Evolutionary conservation across 1,284 basidiomycete species (phyloP), one percentile per base, ranked within the genome.

Genomic region (Polyporus tsugae): DNA sequence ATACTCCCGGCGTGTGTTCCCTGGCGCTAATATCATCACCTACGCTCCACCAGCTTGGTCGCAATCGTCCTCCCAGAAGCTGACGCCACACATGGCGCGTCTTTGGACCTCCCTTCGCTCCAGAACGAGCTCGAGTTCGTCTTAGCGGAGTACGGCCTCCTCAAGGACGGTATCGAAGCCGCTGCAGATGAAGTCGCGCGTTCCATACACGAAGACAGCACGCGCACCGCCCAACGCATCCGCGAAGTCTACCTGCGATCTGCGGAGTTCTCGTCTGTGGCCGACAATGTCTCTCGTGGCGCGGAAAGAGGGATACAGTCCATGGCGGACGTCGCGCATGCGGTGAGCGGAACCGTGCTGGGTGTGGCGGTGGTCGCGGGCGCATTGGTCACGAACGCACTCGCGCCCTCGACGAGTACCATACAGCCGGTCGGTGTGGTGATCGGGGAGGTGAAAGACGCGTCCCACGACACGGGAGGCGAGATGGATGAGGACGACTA

Each of bases 151-250:
- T 69, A 75, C 59, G 76, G 76, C 2, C 72, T 80, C 15, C 65
- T 78, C 60, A 78, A 78, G 55, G 76, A 73, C 46, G 78, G 78
- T 3, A 63, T 78, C 39, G 73, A 72, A 39, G 77, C 77, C 35
- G 69, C 69, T 15, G 73, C 74, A 6, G 78, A 79, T 66, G 77
- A 78, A 58, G 44, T 78, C 29, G 71, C 71, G 9, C 69, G 74
- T 41, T 75, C 74, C 55, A 66, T 76, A 15, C 70, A 69, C n/a
- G 76, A 77, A 41, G 70, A 70, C 62, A 72, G 75, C 1, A 65
- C 66, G 2, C 59, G 62, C 25, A 63, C 63, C n/a, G 72, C 76
- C 0, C 62, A 69, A 35, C 64, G 65, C 41, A 72, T 77, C 62
- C 69, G 71, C 7, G 65, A 3, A n/a, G 44, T 36, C 1, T 29